Percentiles rank a stretch among this genome's conserved stretches.
phyloP scores from a whole-genome alignment of 2,329 filamentous ascomycete species.

The Fusarium coffeatum region DNA sequence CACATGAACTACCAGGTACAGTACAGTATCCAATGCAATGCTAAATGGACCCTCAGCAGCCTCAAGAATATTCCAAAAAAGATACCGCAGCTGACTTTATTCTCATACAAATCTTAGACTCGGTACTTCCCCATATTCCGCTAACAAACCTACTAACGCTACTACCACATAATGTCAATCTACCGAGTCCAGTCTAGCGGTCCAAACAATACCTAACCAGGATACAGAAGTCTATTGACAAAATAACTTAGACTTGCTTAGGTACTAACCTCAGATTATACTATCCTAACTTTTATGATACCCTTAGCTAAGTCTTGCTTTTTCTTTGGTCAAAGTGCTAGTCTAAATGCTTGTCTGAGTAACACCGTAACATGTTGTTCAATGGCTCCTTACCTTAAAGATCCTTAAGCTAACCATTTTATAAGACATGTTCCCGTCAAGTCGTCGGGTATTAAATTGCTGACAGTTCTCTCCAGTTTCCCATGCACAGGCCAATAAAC shows the following conservation, averaged over 20 bases:
- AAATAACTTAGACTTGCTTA: too few relatives aligned
- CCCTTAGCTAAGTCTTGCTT: too few relatives aligned
- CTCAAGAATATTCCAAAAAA: not conserved
- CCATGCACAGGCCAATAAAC: not conserved
- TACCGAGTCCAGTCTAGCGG: not conserved
- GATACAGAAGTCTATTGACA: too few relatives aligned
- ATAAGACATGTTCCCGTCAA: not conserved
- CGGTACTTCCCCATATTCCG: constrained; percentile 7
- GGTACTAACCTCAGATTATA: too few relatives aligned
- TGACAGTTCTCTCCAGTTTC: not conserved
- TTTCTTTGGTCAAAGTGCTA: not conserved
- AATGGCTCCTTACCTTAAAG: not conserved
- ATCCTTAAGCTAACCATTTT: not conserved
- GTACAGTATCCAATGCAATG: not conserved
- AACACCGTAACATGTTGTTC: too few relatives aligned
- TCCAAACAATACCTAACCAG: too few relatives aligned
- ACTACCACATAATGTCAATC: not conserved
- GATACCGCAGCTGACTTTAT: not conserved
- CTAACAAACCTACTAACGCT: constrained; percentile 2
- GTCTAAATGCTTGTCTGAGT: not conserved
- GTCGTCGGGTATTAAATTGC: not conserved
- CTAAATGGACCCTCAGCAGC: not conserved
- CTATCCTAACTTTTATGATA: too few relatives aligned
- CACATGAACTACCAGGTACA: constrained; percentile 14
- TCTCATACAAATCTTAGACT: not conserved